Evolutionary conservation across 1,139 yeast genomes (phyloP).

Genomic region (Pichia sp.): DNA sequence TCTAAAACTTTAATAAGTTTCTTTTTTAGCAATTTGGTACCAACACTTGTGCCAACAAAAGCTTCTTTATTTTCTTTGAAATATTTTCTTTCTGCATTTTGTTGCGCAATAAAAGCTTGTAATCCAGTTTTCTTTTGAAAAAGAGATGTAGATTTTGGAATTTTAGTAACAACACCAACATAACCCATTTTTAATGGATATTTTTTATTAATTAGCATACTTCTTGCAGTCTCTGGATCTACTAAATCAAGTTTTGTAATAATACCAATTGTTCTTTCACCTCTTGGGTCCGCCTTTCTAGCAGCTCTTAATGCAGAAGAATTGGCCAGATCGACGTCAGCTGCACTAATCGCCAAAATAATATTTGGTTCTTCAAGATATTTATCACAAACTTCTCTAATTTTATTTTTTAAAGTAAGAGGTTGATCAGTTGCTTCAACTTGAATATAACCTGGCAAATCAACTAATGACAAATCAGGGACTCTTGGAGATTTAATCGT

Average conservation of each 20-base stretch:
- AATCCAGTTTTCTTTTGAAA: constrained; percentile 34
- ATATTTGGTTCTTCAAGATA: constrained; percentile 90
- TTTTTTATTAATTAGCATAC: constrained; percentile 64
- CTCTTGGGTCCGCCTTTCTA: constrained; percentile 86
- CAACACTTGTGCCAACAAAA: constrained; percentile 62
- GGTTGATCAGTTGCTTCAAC: constrained; percentile 98
- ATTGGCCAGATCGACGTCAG: constrained; percentile 96
- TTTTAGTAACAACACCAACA: constrained; percentile 89
- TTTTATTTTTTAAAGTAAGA: constrained; percentile 67
- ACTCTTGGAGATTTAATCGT: constrained; percentile 87
- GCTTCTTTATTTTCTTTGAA: constrained; percentile 56
- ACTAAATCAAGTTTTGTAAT: constrained; percentile 90
- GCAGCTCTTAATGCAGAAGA: constrained; percentile 92
- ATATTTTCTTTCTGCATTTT: constrained; percentile 55
- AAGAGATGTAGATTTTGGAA: constrained; percentile 42
- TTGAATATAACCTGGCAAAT: constrained; percentile 96
- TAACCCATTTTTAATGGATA: constrained; percentile 95
- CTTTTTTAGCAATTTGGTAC: constrained; percentile 69
- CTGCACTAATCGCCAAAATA: constrained; percentile 92
- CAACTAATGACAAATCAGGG: constrained; percentile 91
- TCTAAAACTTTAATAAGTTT: constrained; percentile 85
- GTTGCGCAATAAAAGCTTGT: constrained; percentile 52
- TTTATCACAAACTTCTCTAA: constrained; percentile 71
- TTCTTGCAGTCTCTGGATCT: constrained; percentile 64
- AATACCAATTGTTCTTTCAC: constrained; percentile 94